Percentiles rank a stretch among this genome's conserved stretches.
These are phyloP conservation scores for Cyclotella distinguenda DNA, from an alignment of 108 stramenopile genomes.

Conservation along the genomic window DNA sequence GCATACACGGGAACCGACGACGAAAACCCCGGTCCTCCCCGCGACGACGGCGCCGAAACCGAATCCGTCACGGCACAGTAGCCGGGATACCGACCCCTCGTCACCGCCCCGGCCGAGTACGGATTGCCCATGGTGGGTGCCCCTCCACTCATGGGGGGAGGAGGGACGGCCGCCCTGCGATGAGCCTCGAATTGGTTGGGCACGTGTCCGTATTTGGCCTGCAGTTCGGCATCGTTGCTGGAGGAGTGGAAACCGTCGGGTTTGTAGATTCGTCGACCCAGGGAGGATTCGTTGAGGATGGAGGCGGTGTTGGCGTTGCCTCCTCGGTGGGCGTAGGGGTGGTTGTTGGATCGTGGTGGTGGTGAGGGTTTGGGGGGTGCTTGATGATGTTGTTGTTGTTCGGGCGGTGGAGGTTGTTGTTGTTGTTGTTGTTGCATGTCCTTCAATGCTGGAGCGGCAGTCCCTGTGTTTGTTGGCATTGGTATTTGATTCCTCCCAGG, in stretches of 20 bases:
- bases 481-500: constrained; percentile 6
- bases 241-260: constrained; percentile 92
- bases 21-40: constrained; percentile 11
- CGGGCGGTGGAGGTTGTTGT: constrained; percentile 10
- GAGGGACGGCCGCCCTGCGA: constrained; percentile 31
- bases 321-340: constrained; percentile 57
- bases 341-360: constrained; percentile 1
- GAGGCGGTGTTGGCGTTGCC: constrained; percentile 37
- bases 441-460: constrained; percentile 3
- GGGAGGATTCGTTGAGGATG: constrained; percentile 16
- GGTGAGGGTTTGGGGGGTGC: constrained; percentile 2
- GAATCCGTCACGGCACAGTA: constrained; percentile 47
- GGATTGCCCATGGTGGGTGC: constrained; percentile 26
- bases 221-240: constrained; percentile 72
- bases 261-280: constrained; percentile 39
- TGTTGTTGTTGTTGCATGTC: constrained; percentile 8
- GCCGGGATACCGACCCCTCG: constrained; percentile 35
- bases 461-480: not conserved
- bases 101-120: constrained; percentile 30
- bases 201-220: constrained; percentile 82
- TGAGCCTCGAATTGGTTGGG: constrained; percentile 32
- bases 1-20: constrained; percentile 26
- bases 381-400: constrained; percentile 8
- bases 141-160: constrained; percentile 38
- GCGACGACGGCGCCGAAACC: constrained; percentile 27